phyloP scores from a whole-genome alignment of 2,329 filamentous ascomycete species.

The Aspergillus tubingensis region DNA sequence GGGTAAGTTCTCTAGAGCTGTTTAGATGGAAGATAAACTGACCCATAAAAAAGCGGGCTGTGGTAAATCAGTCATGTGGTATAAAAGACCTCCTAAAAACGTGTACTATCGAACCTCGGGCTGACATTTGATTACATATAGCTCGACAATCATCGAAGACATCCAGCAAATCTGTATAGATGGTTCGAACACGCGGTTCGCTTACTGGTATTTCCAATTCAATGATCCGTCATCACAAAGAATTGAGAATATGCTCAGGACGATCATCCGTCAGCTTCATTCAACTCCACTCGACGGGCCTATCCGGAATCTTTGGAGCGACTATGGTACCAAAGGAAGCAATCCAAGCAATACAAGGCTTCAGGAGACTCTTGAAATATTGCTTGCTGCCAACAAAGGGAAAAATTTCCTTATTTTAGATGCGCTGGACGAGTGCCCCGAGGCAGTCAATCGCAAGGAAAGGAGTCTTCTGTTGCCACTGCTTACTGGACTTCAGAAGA shows the following conservation, averaged over 20 bases:
- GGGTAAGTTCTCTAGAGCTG: not conserved
- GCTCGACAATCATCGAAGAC: not conserved
- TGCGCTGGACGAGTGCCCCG: slow-evolving; percentile 7
- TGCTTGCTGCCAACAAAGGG: not conserved
- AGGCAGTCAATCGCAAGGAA: not conserved
- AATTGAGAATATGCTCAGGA: not conserved
- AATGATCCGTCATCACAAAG: not conserved
- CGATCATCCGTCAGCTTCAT: not conserved
- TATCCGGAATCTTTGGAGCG: not conserved
- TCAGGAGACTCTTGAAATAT: not conserved
- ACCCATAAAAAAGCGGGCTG: not conserved
- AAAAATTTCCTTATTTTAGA: not conserved
- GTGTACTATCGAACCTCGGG: too few relatives aligned
- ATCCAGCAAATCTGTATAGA: not conserved
- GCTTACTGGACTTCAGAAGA: not conserved
- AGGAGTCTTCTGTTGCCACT: not conserved
- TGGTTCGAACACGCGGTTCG: not conserved
- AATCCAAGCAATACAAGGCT: not conserved
- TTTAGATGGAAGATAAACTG: not conserved
- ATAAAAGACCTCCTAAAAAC: not conserved
- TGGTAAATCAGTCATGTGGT: slow-evolving; percentile 8
- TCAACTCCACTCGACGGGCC: not conserved
- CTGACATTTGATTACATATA: not conserved
- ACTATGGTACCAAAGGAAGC: not conserved
- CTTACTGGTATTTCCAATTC: slow-evolving; percentile 3